These are phyloP conservation scores for Trichoderma hamatum DNA, from an alignment of 2,329 filamentous ascomycete species.

Conservation along the genomic window DNA sequence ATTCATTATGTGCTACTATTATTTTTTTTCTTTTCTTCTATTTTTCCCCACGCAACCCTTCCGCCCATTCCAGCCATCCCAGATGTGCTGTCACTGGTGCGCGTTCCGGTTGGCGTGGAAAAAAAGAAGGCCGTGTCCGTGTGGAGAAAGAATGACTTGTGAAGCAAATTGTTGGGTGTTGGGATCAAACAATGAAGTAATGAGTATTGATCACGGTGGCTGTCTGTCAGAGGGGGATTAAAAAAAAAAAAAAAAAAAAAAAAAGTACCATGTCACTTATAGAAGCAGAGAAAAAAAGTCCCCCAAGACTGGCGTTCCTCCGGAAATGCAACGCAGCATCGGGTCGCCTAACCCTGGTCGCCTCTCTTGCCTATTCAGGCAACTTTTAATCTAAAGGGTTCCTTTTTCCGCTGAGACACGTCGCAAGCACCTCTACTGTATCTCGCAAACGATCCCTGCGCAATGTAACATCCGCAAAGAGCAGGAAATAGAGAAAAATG, in stretches of 20 bases:
- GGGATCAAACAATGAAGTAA: not conserved
- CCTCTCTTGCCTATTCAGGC: not conserved
- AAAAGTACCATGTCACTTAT: not conserved
- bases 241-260: too few species aligned
- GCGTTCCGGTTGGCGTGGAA: not conserved
- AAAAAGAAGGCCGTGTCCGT: not conserved
- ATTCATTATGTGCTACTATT: not conserved
- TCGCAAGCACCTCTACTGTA: not conserved
- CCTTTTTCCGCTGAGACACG: conserved; percentile 14
- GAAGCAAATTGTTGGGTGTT: not conserved
- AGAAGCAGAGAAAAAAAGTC: not conserved
- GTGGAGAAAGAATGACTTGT: not conserved
- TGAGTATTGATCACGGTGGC: not conserved
- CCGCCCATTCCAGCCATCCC: not conserved
- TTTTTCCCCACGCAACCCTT: not conserved
- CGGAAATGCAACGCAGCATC: not conserved
- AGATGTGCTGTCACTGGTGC: not conserved
- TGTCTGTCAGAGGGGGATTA: not conserved
- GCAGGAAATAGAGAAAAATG: not conserved
- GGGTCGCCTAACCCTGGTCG: not conserved
- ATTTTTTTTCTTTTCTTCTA: not conserved
- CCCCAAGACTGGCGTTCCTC: not conserved
- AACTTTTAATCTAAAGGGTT: conserved; percentile 3
- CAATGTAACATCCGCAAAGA: conserved; percentile 16
- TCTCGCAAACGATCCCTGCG: not conserved